phyloP scores from a whole-genome alignment of 2,329 filamentous ascomycete genomes.

The Neofusicoccum laricinum region DNA sequence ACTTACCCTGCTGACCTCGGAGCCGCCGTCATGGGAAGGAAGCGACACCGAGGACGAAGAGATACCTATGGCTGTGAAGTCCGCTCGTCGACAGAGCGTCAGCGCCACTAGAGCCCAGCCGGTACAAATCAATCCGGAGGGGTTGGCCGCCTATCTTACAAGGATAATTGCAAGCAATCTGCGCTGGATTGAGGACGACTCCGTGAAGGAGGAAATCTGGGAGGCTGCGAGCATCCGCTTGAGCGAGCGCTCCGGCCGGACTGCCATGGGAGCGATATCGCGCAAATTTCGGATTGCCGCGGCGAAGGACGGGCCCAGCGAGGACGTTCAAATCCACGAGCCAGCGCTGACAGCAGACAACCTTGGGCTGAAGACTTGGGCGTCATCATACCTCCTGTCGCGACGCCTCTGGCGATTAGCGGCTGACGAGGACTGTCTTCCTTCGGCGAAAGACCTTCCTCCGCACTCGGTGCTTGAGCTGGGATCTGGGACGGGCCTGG shows the following conservation, averaged over 20 bases:
- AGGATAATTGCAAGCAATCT: slow-evolving; percentile 66
- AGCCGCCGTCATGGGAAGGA: slow-evolving; percentile 66
- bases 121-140: slow-evolving; percentile 44
- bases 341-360: slow-evolving; percentile 85
- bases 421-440: slow-evolving; percentile 18
- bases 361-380: slow-evolving; percentile 93
- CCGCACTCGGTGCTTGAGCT: slow-evolving; percentile 63
- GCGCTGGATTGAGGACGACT: slow-evolving; percentile 66
- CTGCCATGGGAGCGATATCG: slow-evolving; percentile 62
- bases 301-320: slow-evolving; percentile 27
- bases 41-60: slow-evolving; percentile 38
- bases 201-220: slow-evolving; percentile 69
- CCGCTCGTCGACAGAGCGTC: slow-evolving; percentile 2
- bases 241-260: slow-evolving; percentile 80
- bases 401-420: slow-evolving; percentile 57
- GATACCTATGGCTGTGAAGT: slow-evolving; percentile 19
- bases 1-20: slow-evolving; percentile 64
- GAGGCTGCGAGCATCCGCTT: slow-evolving; percentile 74
- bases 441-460: neutral
- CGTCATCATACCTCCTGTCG: slow-evolving; percentile 81
- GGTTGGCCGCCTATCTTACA: slow-evolving; percentile 64
- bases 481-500: slow-evolving; percentile 86
- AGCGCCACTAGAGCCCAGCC: slow-evolving; percentile 4
- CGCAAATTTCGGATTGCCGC: slow-evolving; percentile 59
- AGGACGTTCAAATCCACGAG: slow-evolving; percentile 74